Evolutionary conservation across 352 stramenopile species (phyloP).

Genomic region (Pythium aquatile): DNA sequence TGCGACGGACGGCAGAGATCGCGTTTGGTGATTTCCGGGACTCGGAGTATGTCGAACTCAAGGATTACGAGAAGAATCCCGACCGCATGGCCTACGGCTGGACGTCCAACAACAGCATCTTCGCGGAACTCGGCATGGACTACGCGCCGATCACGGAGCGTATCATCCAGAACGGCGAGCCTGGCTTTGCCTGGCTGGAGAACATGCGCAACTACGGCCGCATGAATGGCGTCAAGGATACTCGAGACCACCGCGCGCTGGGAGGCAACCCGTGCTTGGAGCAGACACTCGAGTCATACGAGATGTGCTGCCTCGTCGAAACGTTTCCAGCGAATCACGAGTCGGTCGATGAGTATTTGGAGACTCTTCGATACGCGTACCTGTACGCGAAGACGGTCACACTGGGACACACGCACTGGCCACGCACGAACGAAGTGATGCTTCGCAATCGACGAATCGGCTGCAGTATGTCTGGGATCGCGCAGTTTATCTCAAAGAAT

Average conservation of each 20-base stretch:
- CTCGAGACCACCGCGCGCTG: slow-evolving; percentile 74
- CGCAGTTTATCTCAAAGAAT: slow-evolving; percentile 87
- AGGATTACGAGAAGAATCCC: slow-evolving; percentile 91
- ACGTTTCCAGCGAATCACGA: slow-evolving; percentile 89
- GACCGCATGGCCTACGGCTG: slow-evolving; percentile 87
- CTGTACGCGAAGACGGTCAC: slow-evolving; percentile 96
- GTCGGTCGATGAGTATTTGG: slow-evolving; percentile 85
- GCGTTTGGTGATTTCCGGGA: slow-evolving; percentile 89
- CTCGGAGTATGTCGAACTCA: slow-evolving; percentile 89
- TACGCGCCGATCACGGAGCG: slow-evolving; percentile 86
- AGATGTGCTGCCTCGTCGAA: slow-evolving; percentile 95
- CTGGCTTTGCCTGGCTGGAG: slow-evolving; percentile 93
- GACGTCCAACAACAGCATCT: slow-evolving; percentile 95
- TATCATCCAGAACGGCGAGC: slow-evolving; percentile 88
- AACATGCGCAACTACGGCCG: slow-evolving; percentile 91
- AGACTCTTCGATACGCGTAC: slow-evolving; percentile 87
- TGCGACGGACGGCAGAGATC: slow-evolving; percentile 92
- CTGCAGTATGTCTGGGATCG: slow-evolving; percentile 91
- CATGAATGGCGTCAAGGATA: slow-evolving; percentile 85
- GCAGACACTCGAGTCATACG: slow-evolving; percentile 91
- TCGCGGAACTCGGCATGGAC: slow-evolving; percentile 91
- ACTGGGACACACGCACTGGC: slow-evolving; percentile 89
- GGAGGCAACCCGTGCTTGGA: slow-evolving; percentile 93
- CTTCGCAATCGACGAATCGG: slow-evolving; percentile 91
- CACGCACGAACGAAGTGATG: slow-evolving; percentile 91